A percentile compares a stretch with the other conserved stretches of the same genome.
phyloP scores from a whole-genome alignment of 192 early-diverging fungal genomes.

The Coemansia sp. region DNA sequence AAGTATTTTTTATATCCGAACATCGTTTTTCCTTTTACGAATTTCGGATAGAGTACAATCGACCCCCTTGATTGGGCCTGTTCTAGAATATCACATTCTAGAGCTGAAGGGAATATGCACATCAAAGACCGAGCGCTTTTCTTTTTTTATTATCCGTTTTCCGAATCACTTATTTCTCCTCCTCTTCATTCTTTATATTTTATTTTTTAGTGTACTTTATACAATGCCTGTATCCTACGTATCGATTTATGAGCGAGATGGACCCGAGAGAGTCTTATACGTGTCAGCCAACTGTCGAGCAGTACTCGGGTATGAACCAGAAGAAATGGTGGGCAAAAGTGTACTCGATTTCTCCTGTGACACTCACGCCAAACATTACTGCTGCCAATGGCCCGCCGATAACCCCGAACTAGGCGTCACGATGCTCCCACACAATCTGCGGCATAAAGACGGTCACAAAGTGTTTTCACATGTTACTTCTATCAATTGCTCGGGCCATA shows the following conservation, averaged over 20 bases:
- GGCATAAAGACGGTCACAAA: slow-evolving; percentile 17
- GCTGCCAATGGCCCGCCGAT: slow-evolving; percentile 49
- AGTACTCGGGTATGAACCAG: slow-evolving; percentile 39
- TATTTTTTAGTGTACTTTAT: background rate
- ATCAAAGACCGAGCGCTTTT: background rate
- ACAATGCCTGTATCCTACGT: slow-evolving; percentile 43
- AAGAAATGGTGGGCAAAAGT: slow-evolving; percentile 48
- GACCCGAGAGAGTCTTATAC: slow-evolving; percentile 41
- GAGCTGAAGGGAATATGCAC: too few species aligned
- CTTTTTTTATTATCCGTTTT: background rate
- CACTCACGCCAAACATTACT: slow-evolving; percentile 46
- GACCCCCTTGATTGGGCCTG: too few species aligned
- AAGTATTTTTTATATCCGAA: background rate
- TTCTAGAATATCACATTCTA: too few species aligned
- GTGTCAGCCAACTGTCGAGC: slow-evolving; percentile 33
- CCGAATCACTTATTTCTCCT: background rate
- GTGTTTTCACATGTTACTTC: slow-evolving; percentile 36
- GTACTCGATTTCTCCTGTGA: slow-evolving; percentile 40
- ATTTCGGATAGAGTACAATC: too few species aligned
- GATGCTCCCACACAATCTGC: slow-evolving; percentile 45
- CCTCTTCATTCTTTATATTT: background rate
- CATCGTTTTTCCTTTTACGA: too few species aligned
- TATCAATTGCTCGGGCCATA: slow-evolving; percentile 45
- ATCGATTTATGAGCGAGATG: slow-evolving; percentile 35
- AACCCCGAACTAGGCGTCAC: slow-evolving; percentile 51